phyloP scores from a whole-genome alignment of 2,329 filamentous ascomycete species.

The Dothiorella sarmentorum region DNA sequence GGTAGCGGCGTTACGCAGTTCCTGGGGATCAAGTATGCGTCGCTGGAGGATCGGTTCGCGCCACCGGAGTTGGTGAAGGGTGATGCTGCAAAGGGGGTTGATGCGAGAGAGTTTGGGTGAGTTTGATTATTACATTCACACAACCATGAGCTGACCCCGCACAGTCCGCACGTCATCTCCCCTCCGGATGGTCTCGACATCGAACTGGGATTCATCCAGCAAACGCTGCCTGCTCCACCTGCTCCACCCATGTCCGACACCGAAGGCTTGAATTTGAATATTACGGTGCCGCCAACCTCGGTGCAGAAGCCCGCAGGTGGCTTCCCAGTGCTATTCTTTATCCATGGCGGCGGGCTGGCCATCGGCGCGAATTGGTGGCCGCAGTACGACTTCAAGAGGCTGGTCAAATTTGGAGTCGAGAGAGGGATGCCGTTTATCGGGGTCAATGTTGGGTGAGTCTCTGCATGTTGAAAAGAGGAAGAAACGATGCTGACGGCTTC shows the following conservation, averaged over 20 bases:
- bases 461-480: too few species aligned
- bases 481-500: too few species aligned
- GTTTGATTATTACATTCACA: background rate
- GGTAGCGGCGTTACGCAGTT: conserved; percentile 32
- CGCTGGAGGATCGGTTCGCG: conserved; percentile 37
- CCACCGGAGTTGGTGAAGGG: conserved; percentile 29
- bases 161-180: conserved; percentile 40
- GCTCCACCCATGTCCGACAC: conserved; percentile 41
- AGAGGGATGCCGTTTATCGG: conserved; percentile 47
- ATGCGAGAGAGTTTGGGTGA: conserved; percentile 38
- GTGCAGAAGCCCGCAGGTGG: conserved; percentile 24
- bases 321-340: conserved; percentile 51
- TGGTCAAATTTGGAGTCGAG: conserved; percentile 46
- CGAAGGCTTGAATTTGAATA: conserved; percentile 53
- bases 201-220: conserved; percentile 50
- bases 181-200: conserved; percentile 41
- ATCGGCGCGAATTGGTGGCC: conserved; percentile 53
- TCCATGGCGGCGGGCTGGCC: conserved; percentile 52
- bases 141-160: background rate
- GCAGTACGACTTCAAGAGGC: conserved; percentile 46
- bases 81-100: conserved; percentile 24
- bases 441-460: conserved; percentile 47
- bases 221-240: conserved; percentile 38
- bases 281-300: conserved; percentile 42
- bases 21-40: conserved; percentile 39